Evolutionary conservation across 306 rosid species (phyloP).

Genomic region (Crotalaria pallida): DNA sequence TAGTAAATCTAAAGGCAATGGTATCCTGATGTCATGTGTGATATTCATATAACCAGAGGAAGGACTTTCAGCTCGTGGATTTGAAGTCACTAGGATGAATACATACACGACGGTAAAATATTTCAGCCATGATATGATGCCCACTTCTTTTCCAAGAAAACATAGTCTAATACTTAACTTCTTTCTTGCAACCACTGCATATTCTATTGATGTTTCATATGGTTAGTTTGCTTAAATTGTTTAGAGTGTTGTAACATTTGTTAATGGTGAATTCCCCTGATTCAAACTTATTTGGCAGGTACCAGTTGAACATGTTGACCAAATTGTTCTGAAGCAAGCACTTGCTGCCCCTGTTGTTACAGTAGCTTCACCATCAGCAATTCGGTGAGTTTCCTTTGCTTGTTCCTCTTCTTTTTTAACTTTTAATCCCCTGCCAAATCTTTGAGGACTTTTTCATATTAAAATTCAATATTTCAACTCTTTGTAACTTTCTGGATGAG

Average conservation of each 20-base stretch:
- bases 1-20: background rate
- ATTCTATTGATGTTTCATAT: slow-evolving; percentile 21
- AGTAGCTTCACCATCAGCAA: slow-evolving; percentile 92
- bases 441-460: background rate
- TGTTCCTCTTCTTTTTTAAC: background rate
- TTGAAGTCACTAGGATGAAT: slow-evolving; percentile 82
- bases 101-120: slow-evolving; percentile 84
- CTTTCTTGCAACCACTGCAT: slow-evolving; percentile 12
- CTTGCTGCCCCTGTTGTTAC: slow-evolving; percentile 78
- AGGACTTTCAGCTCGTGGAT: slow-evolving; percentile 82
- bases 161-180: background rate
- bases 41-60: slow-evolving; percentile 56
- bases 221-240: too few relatives aligned
- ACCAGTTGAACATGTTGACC: slow-evolving; percentile 70
- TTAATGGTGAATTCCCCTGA: slow-evolving; percentile 17
- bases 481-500: background rate
- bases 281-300: slow-evolving; percentile 49
- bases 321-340: slow-evolving; percentile 57
- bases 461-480: background rate
- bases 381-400: slow-evolving; percentile 47
- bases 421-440: slow-evolving; percentile 10
- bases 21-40: slow-evolving; percentile 12
- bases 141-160: background rate
- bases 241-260: background rate
- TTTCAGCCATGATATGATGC: slow-evolving; percentile 20